A percentile compares a stretch with the other conserved stretches of the same genome.
phyloP scores from a whole-genome alignment of 805 yeast species.

The Starmerella vaccinii region DNA sequence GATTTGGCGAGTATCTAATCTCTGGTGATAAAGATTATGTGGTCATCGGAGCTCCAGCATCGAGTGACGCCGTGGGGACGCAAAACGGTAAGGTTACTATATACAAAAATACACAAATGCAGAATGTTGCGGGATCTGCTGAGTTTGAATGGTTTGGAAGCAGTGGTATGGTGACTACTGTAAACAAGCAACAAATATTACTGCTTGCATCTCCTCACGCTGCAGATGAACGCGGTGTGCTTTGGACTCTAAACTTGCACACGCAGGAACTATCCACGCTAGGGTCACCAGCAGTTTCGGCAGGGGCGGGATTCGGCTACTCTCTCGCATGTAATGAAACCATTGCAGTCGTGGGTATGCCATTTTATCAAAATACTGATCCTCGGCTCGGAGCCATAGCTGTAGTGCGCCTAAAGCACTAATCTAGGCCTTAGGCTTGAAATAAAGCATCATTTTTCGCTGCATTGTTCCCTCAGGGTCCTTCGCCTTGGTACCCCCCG shows the following conservation, averaged over 20 bases:
- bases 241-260: slow-evolving; percentile 36
- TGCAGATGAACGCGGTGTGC: slow-evolving; percentile 36
- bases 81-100: slow-evolving; percentile 38
- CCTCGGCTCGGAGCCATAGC: slow-evolving; percentile 12
- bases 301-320: slow-evolving; percentile 33
- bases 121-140: slow-evolving; percentile 13
- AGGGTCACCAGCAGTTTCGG: slow-evolving; percentile 24
- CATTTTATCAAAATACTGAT: slow-evolving; percentile 19
- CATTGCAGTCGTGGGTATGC: slow-evolving; percentile 25
- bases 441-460: slow-evolving; percentile 21
- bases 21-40: slow-evolving; percentile 26
- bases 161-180: slow-evolving; percentile 25
- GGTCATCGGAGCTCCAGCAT: slow-evolving; percentile 28
- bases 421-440: slow-evolving; percentile 10
- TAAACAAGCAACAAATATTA: slow-evolving; percentile 21
- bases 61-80: slow-evolving; percentile 9
- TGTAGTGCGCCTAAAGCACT: neutral
- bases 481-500: slow-evolving; percentile 23
- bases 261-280: slow-evolving; percentile 21
- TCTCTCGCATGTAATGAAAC: slow-evolving; percentile 28
- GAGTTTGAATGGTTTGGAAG: slow-evolving; percentile 31
- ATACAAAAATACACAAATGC: slow-evolving; percentile 27
- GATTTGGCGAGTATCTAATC: slow-evolving; percentile 27
- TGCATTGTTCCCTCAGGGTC: slow-evolving; percentile 24
- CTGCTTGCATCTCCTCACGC: slow-evolving; percentile 38